Evolutionary conservation across 1,284 basidiomycete genomes (phyloP), one percentile per base, ranked within the genome.

Genomic region (Amylostereum chailletii): DNA sequence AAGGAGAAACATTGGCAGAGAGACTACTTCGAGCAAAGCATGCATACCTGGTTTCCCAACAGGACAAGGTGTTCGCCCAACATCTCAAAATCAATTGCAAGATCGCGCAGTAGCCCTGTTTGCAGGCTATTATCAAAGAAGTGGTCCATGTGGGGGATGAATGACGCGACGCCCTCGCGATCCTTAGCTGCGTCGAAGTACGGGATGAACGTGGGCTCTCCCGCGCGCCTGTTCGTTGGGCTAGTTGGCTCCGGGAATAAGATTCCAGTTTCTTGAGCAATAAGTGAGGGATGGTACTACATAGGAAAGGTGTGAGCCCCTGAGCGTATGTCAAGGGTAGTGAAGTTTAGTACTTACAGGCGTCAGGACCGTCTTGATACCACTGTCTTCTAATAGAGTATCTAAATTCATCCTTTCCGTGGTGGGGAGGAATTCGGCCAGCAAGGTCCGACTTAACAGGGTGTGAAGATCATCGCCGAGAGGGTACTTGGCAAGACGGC

Each of bases 111-210:
- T 34, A 81, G 60, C 4, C 77, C 78, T 4, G 77, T 80, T 61
- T 84, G 81, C 49, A 83, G 57, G 52, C 77, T 81, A 55, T 84
- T 84, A 54, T 83, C 76, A 56, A 82, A 81, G 62, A 82, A 84
- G 54, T 80, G 75, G 50, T 79, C 77, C 79, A 83, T 82, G 55
- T 81, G 70, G 7, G 81, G 81, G 1, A 84, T 70, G 60, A 77
- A 74, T 3, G 78, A 76, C 2, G 69, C 68, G 10, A 67, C 72
- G 9, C 80, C 80, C 38, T 76, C 72, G 0, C 66, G 65, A 57
- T 84, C 81, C 51, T 73, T 64, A 2, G 62, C 49, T 5, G 67
- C 48, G 47, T 78, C 66, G 60, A 82, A 83, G 3, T 65, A 59
- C 4, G 76, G 75, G 31, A 84, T 73, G 3, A 53, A 55, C 0